Conservation (phyloP, 768 basidiomycete species). For the Suillus brevipes region DNA sequence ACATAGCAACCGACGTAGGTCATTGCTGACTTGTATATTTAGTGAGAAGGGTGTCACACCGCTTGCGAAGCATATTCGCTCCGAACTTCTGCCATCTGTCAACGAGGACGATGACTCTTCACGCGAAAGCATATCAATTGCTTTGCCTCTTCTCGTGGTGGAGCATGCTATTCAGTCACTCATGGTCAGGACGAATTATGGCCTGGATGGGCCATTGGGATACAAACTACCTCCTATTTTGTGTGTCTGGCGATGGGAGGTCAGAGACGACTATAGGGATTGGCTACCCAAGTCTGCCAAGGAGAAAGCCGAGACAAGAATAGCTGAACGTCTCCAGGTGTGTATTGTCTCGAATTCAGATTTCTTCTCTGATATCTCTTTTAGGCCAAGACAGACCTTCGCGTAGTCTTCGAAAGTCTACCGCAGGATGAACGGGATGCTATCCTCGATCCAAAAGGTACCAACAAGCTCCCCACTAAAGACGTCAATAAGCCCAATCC, state of each 20-base stretch:
- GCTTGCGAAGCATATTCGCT: slow-evolving; percentile 69
- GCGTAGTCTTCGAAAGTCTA: slow-evolving; percentile 54
- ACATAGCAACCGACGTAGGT: neutral
- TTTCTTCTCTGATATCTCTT: neutral
- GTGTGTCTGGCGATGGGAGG: slow-evolving; percentile 87
- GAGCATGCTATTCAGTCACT: slow-evolving; percentile 65
- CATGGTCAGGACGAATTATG: slow-evolving; percentile 78
- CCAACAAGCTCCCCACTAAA: slow-evolving; percentile 34
- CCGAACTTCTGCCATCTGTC: slow-evolving; percentile 62
- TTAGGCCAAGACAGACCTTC: slow-evolving; percentile 62
- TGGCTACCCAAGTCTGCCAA: slow-evolving; percentile 68
- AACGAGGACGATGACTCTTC: slow-evolving; percentile 51
- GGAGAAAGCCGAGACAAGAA: slow-evolving; percentile 61
- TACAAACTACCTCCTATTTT: slow-evolving; percentile 61
- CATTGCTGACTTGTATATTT: neutral
- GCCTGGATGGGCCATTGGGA: slow-evolving; percentile 54
- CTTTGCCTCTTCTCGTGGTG: slow-evolving; percentile 47
- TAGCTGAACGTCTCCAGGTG: slow-evolving; percentile 67
- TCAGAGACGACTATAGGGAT: slow-evolving; percentile 53
- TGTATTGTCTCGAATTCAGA: slow-evolving; percentile 18
- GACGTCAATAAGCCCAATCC: slow-evolving; percentile 29
- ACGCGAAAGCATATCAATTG: slow-evolving; percentile 35
- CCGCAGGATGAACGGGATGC: slow-evolving; percentile 54
- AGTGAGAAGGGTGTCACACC: slow-evolving; percentile 73
- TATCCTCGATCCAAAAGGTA: slow-evolving; percentile 55